Conservation (phyloP, 2,329 filamentous ascomycete genomes). For the Cucurbitaria berberidis region DNA sequence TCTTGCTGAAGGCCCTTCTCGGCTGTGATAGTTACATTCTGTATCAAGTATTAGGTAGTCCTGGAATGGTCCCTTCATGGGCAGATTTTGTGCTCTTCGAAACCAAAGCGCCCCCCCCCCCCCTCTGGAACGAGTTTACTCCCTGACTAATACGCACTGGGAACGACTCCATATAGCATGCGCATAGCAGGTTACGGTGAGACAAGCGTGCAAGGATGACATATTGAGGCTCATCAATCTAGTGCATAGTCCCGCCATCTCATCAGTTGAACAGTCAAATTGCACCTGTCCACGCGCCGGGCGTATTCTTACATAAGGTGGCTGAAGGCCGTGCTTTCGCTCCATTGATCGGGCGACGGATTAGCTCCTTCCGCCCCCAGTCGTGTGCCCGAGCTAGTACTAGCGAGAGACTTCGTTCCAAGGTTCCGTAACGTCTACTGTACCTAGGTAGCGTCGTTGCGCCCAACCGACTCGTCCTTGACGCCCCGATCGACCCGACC, state of each 20-base stretch:
- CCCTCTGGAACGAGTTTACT: conserved; percentile 6
- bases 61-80: conserved; percentile 29
- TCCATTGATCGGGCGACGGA: conserved; percentile 13
- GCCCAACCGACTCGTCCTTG: conserved; percentile 24
- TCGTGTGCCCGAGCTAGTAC: conserved; percentile 11
- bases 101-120: conserved; percentile 2
- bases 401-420: conserved; percentile 23
- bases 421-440: conserved; percentile 25
- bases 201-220: conserved; percentile 16
- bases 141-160: conserved; percentile 2
- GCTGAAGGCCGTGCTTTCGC: conserved; percentile 12
- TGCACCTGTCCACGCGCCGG: conserved; percentile 20
- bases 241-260: conserved; percentile 6
- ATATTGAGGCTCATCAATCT: conserved; percentile 21
- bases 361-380: conserved; percentile 18
- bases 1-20: conserved; percentile 5
- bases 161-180: conserved; percentile 2
- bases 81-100: conserved; percentile 28
- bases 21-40: conserved; percentile 26
- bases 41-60: conserved; percentile 47
- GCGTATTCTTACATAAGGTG: conserved; percentile 35
- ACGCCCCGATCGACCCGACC: too few relatives aligned
- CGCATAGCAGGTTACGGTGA: conserved; percentile 19
- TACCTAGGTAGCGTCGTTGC: conserved; percentile 22
- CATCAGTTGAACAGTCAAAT: conserved; percentile 6